These are phyloP conservation scores for Xylaria sp. DNA, from an alignment of 2,329 filamentous ascomycete genomes.

Conservation along the genomic window DNA sequence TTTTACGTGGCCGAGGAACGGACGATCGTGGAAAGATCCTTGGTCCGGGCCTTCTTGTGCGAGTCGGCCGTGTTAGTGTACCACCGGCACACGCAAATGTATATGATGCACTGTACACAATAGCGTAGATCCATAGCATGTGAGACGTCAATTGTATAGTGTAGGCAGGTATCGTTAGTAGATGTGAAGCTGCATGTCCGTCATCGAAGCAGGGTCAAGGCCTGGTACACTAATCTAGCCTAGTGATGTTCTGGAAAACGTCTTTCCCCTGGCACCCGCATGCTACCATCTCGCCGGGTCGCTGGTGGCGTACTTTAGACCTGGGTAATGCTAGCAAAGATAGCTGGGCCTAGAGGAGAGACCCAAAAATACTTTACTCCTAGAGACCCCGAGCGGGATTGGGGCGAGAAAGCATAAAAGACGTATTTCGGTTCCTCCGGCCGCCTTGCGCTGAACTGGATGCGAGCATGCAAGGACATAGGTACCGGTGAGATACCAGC, in stretches of 20 bases:
- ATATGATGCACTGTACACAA: conserved; percentile 1
- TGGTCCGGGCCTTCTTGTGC: neutral
- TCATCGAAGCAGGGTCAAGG: conserved; percentile 5
- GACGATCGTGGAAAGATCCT: neutral
- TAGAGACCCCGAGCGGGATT: neutral
- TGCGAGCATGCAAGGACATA: neutral
- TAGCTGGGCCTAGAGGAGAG: neutral
- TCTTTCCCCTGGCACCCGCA: conserved; percentile 15
- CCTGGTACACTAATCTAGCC: neutral
- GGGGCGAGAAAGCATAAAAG: conserved; percentile 12
- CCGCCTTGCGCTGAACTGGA: conserved; percentile 13
- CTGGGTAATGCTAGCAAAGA: conserved; percentile 5
- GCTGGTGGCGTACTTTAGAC: neutral
- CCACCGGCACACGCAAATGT: neutral
- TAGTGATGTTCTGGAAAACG: conserved; percentile 20
- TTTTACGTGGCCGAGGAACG: conserved; percentile 2
- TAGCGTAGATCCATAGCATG: neutral
- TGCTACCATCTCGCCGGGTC: conserved; percentile 19
- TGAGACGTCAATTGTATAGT: conserved; percentile 6
- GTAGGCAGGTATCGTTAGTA: conserved; percentile 2
- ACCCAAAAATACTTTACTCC: neutral
- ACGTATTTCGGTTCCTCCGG: conserved; percentile 28
- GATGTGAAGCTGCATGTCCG: conserved; percentile 5
- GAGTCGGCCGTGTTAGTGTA: neutral
- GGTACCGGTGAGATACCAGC: neutral